Evolutionary conservation across 1,284 basidiomycete genomes (phyloP).

Genomic region (Boletus mariae): DNA sequence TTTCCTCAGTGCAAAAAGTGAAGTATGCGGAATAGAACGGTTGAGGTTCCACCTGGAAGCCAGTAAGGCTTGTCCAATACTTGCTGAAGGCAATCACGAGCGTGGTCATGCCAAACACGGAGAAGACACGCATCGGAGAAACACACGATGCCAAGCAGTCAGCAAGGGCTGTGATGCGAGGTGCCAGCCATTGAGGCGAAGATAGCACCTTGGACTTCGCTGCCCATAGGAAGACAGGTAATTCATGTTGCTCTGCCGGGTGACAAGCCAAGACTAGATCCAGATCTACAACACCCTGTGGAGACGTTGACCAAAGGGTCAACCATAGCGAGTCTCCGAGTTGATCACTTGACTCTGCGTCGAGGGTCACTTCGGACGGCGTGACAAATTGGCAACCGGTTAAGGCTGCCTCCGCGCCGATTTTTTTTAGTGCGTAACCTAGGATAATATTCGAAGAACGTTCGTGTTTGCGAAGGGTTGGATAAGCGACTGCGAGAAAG

Average conservation of each 20-base stretch:
- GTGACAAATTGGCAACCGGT: conserved; percentile 38
- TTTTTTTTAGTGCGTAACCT: conserved; percentile 46
- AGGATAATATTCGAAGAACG: conserved; percentile 51
- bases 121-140: conserved; percentile 54
- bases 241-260: conserved; percentile 40
- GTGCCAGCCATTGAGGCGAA: conserved; percentile 35
- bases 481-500: conserved; percentile 42
- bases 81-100: conserved; percentile 47
- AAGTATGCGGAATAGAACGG: conserved; percentile 66
- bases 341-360: conserved; percentile 10
- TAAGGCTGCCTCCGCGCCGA: conserved; percentile 37
- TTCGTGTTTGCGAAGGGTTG: conserved; percentile 43
- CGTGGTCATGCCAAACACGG: conserved; percentile 56
- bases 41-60: conserved; percentile 37
- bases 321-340: conserved; percentile 43
- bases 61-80: conserved; percentile 52
- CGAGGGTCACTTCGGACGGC: conserved; percentile 31
- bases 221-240: conserved; percentile 54
- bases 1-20: conserved; percentile 48
- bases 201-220: conserved; percentile 29
- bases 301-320: conserved; percentile 43
- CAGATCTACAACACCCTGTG: conserved; percentile 33
- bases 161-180: conserved; percentile 36
- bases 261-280: conserved; percentile 50
- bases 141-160: conserved; percentile 38